phyloP scores from a whole-genome alignment of 148 eudicot genomes.

The Polygonum aviculare region DNA sequence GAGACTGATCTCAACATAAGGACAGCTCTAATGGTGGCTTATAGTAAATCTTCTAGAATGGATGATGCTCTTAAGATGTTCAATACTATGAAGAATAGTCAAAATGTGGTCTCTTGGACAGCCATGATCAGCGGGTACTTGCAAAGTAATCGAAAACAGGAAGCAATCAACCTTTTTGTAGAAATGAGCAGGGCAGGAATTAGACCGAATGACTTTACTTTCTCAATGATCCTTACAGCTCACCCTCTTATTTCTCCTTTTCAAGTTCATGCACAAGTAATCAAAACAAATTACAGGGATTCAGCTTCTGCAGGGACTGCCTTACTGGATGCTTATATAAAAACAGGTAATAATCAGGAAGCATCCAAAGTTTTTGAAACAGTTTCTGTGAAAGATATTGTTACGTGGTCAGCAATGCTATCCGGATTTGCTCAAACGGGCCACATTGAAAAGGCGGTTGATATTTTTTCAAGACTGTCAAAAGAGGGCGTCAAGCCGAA shows the following conservation, averaged over 20 bases:
- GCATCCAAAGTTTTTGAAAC: conserved; percentile 60
- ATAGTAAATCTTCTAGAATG: conserved; percentile 53
- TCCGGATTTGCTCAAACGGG: conserved; percentile 75
- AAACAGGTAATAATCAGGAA: conserved; percentile 46
- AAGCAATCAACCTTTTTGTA: conserved; percentile 50
- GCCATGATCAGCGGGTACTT: conserved; percentile 83
- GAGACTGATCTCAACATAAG: conserved; percentile 41
- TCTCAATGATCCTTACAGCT: conserved; percentile 65
- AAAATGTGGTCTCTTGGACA: conserved; percentile 84
- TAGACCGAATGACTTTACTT: conserved; percentile 72
- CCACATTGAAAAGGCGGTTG: conserved; percentile 56
- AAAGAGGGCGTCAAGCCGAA: conserved; percentile 58
- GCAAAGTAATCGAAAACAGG: conserved; percentile 44
- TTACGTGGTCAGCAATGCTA: conserved; percentile 95
- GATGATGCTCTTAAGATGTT: conserved; percentile 64
- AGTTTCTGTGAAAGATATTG: conserved; percentile 60
- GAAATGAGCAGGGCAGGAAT: conserved; percentile 65
- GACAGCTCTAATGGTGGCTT: conserved; percentile 77
- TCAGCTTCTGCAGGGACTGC: conserved; percentile 84
- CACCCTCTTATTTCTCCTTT: conserved; percentile 45
- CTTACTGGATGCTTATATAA: conserved; percentile 68
- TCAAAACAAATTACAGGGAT: conserved; percentile 51
- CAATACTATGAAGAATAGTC: conserved; percentile 30
- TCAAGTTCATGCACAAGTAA: conserved; percentile 69
- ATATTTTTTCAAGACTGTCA: conserved; percentile 39